Percentiles rank a stretch among this genome's conserved stretches.
Evolutionary conservation across 352 stramenopile species (phyloP).

Genomic region (Globisporangium splendens): DNA sequence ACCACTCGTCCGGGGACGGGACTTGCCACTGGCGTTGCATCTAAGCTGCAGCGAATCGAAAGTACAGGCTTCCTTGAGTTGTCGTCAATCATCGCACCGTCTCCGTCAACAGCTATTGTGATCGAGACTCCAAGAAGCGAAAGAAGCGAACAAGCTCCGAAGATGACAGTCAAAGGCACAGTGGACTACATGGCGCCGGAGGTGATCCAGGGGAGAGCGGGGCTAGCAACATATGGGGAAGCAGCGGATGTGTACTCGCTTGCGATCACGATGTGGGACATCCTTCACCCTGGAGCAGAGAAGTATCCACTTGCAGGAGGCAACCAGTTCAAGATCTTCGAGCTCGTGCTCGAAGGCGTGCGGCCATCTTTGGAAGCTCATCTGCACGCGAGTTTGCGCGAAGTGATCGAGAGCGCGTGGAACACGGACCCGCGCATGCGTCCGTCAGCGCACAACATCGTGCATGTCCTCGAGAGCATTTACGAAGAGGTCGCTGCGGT

Average conservation of each 20-base stretch:
- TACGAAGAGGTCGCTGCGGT: constrained; percentile 58
- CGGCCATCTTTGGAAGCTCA: constrained; percentile 35
- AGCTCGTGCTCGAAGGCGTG: constrained; percentile 40
- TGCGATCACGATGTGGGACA: constrained; percentile 64
- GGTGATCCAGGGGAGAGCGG: constrained; percentile 47
- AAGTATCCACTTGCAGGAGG: constrained; percentile 41
- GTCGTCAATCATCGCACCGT: too few relatives aligned
- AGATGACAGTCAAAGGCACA: constrained; percentile 68
- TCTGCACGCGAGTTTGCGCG: constrained; percentile 33
- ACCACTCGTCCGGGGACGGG: too few relatives aligned
- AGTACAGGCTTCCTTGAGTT: too few relatives aligned
- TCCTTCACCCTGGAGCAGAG: constrained; percentile 40
- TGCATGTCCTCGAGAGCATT: constrained; percentile 42
- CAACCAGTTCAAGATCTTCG: constrained; percentile 56
- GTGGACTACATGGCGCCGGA: constrained; percentile 78
- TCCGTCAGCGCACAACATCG: constrained; percentile 43
- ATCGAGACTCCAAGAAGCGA: too few relatives aligned
- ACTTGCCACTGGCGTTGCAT: too few relatives aligned
- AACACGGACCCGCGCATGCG: constrained; percentile 41
- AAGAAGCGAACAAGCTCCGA: constrained; percentile 1
- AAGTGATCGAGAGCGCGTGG: constrained; percentile 57
- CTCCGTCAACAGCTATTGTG: too few relatives aligned
- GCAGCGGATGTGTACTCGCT: constrained; percentile 71
- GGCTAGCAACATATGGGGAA: constrained; percentile 51
- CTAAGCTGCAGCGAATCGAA: too few relatives aligned